These are phyloP conservation scores for Ophiosphaerella herpotricha DNA, from an alignment of 2,329 filamentous ascomycete species.

Conservation along the genomic window DNA sequence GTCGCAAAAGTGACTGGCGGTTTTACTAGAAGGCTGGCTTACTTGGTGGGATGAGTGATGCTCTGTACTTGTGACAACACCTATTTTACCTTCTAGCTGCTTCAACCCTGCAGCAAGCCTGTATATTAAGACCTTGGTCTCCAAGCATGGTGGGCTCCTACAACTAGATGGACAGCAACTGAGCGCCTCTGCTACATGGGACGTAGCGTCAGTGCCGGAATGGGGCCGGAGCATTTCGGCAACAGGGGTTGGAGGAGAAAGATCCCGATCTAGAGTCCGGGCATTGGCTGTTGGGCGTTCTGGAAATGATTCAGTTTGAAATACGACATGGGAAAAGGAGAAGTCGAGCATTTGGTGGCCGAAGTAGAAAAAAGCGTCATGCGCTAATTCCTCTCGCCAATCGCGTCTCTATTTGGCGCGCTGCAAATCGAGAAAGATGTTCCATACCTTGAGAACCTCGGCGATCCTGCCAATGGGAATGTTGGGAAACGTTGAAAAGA, in stretches of 20 bases:
- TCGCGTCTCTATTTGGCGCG: conserved; percentile 13
- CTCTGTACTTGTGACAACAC: conserved; percentile 23
- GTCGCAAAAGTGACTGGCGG: neutral
- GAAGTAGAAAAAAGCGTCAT: conserved; percentile 9
- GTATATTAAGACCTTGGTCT: conserved; percentile 27
- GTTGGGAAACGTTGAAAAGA: conserved; percentile 24
- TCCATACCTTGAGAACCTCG: conserved; percentile 23
- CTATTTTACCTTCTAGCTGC: conserved; percentile 22
- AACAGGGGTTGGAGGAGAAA: conserved; percentile 20
- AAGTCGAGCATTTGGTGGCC: conserved; percentile 2
- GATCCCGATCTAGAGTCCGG: conserved; percentile 20
- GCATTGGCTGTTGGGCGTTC: conserved; percentile 17
- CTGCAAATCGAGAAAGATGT: conserved; percentile 2
- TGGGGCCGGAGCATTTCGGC: conserved; percentile 16
- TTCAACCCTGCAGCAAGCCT: conserved; percentile 28
- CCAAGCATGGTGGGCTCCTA: conserved; percentile 28
- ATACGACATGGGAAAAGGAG: conserved; percentile 11
- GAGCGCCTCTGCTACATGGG: conserved; percentile 22
- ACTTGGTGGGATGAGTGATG: conserved; percentile 24
- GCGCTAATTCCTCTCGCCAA: conserved; percentile 9
- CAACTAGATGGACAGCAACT: conserved; percentile 32
- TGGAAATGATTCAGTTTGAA: conserved; percentile 28
- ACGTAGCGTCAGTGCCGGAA: conserved; percentile 24
- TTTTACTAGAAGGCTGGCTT: conserved; percentile 11
- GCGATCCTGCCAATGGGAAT: conserved; percentile 13